phyloP scores from a whole-genome alignment of 2,329 filamentous ascomycete species.

The Exophiala xenobiotica region DNA sequence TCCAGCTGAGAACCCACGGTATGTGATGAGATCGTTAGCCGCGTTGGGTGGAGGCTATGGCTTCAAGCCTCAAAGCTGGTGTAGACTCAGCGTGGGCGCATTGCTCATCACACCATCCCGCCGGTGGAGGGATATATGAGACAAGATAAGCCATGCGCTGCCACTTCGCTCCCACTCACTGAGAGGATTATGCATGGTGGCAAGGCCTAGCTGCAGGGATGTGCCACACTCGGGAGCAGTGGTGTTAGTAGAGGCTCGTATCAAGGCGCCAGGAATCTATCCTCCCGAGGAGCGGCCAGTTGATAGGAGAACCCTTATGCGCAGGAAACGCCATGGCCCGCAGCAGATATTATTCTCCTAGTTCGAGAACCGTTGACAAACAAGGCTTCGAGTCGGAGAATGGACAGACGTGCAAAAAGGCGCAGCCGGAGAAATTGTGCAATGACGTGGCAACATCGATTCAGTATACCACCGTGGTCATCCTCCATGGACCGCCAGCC shows the following conservation, averaged over 20 bases:
- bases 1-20: neutral
- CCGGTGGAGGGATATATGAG: conserved; percentile 16
- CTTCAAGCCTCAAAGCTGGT: neutral
- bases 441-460: too few relatives aligned
- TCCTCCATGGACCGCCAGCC: too few relatives aligned
- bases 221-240: neutral
- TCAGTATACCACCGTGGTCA: too few relatives aligned
- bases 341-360: too few relatives aligned
- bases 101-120: conserved; percentile 8
- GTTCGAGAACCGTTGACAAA: too few relatives aligned
- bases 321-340: too few relatives aligned
- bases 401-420: too few relatives aligned
- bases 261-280: neutral
- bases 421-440: too few relatives aligned
- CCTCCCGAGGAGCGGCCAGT: too few relatives aligned
- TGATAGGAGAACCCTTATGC: too few relatives aligned
- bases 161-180: neutral
- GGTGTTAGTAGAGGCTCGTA: neutral
- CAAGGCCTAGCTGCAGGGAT: neutral
- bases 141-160: conserved; percentile 19
- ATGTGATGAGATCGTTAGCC: neutral
- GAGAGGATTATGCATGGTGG: conserved; percentile 8
- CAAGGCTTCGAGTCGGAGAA: too few relatives aligned
- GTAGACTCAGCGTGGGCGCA: conserved; percentile 1
- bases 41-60: neutral